Conservation (phyloP, 495 filamentous ascomycete genomes). For the Paragyromitra xinjiangensis region DNA sequence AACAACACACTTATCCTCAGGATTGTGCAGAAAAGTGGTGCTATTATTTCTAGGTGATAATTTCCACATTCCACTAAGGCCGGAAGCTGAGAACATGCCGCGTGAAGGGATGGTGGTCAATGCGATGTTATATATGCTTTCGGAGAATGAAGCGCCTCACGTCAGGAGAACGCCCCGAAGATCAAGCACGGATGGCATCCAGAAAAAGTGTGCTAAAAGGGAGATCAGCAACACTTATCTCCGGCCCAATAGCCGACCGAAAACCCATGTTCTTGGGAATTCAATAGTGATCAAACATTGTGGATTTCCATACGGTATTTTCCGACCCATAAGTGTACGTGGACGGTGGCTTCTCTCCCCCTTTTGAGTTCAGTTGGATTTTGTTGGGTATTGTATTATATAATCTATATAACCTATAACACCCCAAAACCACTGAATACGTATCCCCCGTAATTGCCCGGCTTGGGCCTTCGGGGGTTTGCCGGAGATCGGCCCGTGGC, state of each 20-base stretch:
- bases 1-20: neutral
- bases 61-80: neutral
- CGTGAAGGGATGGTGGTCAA: neutral
- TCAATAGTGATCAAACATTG: slow-evolving; percentile 6
- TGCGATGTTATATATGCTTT: neutral
- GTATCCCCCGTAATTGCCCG: slow-evolving; percentile 8
- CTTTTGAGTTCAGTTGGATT: neutral
- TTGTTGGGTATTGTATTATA: slow-evolving; percentile 4
- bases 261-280: neutral
- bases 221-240: slow-evolving; percentile 35
- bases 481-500: slow-evolving; percentile 8
- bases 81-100: neutral
- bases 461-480: slow-evolving; percentile 18
- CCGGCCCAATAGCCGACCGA: slow-evolving; percentile 13
- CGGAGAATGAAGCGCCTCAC: neutral
- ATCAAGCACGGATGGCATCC: slow-evolving; percentile 7
- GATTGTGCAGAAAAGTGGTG: neutral
- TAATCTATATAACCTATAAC: slow-evolving; percentile 6
- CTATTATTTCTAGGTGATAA: neutral
- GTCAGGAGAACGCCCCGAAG: neutral
- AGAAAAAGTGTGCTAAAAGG: slow-evolving; percentile 4
- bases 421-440: neutral
- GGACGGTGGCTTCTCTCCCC: neutral
- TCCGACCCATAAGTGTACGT: neutral
- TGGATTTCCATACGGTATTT: neutral